Base-by-base conservation (phyloP, 768 basidiomycete genomes). In the Serendipita vermifera region DNA sequence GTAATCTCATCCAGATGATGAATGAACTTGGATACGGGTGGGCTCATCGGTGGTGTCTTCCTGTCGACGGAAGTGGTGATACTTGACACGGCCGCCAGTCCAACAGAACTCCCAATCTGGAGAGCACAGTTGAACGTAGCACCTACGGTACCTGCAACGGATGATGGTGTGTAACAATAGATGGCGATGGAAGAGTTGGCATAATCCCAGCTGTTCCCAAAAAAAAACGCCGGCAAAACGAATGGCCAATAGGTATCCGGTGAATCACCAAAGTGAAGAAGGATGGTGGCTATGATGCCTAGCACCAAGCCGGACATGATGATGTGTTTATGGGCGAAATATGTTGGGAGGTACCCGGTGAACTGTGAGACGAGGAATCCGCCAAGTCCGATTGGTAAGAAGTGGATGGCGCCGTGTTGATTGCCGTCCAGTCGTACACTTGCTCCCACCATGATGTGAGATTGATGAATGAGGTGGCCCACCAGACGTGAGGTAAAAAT, bases 71-170 rank as follows among this genome's bases (percentile, higher is more conserved):
- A 73, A 3, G 70, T 69, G 65, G 76, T 65, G 59, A 79, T 78
- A 14, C 76, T 73, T 29, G 64, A 72, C 26, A 77, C 69, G 24
- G 70, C 69, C 14, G 79, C 74, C 29, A 76, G 65, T 20, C 75
- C 77, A 20, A 76, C 66, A 3, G 79, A 78, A 11, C 71, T 70
- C 31, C 77, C 77, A 57, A 77, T 66, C 63, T 80, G 76, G 1
- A 78, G 70, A 11, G 75, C 74, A 17, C 72, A 71, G 57, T 76
- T 77, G 68, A 77, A 77, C 36, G 80, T 73, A 9, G 79, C 79
- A 17, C 76, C 76, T 9, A 78, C 71, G 3, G 73, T 75, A 35
- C 79, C 79, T 3, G 77, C 70, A 62, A 76, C 72, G 15, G 69
- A 68, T 5, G 73, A 56, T 3, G 77, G 77, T 3, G 71, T 72